phyloP scores from a whole-genome alignment of 495 filamentous ascomycete species.

The Platismatia glauca region DNA sequence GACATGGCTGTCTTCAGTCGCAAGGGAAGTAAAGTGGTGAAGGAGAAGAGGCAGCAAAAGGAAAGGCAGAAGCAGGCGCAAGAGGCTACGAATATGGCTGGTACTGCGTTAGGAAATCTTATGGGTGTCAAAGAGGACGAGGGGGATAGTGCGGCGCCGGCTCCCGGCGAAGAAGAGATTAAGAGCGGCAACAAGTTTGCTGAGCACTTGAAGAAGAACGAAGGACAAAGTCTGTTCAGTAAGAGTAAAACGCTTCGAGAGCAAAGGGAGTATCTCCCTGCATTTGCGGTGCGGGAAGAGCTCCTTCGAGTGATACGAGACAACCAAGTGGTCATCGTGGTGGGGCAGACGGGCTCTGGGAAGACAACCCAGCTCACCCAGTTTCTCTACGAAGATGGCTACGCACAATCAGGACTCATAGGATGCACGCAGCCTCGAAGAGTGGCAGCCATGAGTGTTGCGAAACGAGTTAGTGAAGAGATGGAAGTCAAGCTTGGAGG shows the following conservation, averaged over 20 bases:
- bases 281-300: constrained; percentile 95
- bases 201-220: constrained; percentile 78
- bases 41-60: constrained; percentile 80
- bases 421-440: constrained; percentile 91
- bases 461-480: constrained; percentile 96
- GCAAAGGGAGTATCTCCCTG: constrained; percentile 88
- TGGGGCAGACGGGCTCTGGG: constrained; percentile 92
- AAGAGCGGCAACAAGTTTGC: constrained; percentile 74
- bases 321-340: constrained; percentile 93
- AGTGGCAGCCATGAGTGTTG: constrained; percentile 98
- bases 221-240: constrained; percentile 86
- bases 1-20: constrained; percentile 98
- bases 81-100: constrained; percentile 86
- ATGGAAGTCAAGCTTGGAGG: constrained; percentile 95
- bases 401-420: constrained; percentile 77
- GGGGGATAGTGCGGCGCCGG: constrained; percentile 73
- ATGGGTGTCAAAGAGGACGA: constrained; percentile 95
- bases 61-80: constrained; percentile 94
- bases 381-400: constrained; percentile 90
- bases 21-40: constrained; percentile 89
- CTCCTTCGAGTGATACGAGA: constrained; percentile 89
- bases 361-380: constrained; percentile 97
- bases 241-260: constrained; percentile 84
- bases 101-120: constrained; percentile 84
- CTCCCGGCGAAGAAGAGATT: constrained; percentile 62